Evolutionary conservation across 2,329 filamentous ascomycete genomes (phyloP), one percentile per base, ranked within the genome.

Genomic region (Harringtonia lauricola): DNA sequence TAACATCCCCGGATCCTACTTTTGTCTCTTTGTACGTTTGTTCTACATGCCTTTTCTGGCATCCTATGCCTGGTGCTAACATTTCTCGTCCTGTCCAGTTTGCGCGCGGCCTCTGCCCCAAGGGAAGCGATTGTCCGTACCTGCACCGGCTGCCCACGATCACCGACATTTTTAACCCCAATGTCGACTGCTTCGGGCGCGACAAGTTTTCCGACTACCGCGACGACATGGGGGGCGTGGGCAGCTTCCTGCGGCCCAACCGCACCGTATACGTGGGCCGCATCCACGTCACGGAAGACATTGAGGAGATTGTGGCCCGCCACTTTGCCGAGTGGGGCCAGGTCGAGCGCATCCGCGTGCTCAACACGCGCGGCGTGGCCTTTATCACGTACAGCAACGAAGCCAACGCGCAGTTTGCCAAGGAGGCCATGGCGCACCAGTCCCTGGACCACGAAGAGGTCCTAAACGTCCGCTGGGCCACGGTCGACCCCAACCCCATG

Each of bases 301-400:
- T 96, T 49, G 90, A 98, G 59, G 92, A 98, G 64, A 78, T 96
- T 30, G 90, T 96, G 7, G 82, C 90, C 26, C 74, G 94, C 14
- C 92, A 98, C 64, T 95, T 96, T 59, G 83, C 87, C 21, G 92
- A 98, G 72, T 98, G 89, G 89, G 92, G 92, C 1, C 84, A 89
- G 55, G 70, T 98, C 40, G 90, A 96, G 60, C 77, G 92, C 36
- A 81, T 83, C 38, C 81, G 92, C 24, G 90, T 96, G 2, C 68
- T 98, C 14, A 95, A 94, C 45, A 81, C 79, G 1, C 70, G 90
- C 34, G 94, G 92, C 43, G 92, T 98, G 18, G 94, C 82, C 0
- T 98, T 98, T 60, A 81, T 98, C 44, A 98, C 94, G 10, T 96
- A 96, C 59, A 75, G 77, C 21, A 95, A 95, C 59, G 86, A 95